Conservation (phyloP, 768 basidiomycete genomes). For the Trichaptum fuscoviolaceum region DNA sequence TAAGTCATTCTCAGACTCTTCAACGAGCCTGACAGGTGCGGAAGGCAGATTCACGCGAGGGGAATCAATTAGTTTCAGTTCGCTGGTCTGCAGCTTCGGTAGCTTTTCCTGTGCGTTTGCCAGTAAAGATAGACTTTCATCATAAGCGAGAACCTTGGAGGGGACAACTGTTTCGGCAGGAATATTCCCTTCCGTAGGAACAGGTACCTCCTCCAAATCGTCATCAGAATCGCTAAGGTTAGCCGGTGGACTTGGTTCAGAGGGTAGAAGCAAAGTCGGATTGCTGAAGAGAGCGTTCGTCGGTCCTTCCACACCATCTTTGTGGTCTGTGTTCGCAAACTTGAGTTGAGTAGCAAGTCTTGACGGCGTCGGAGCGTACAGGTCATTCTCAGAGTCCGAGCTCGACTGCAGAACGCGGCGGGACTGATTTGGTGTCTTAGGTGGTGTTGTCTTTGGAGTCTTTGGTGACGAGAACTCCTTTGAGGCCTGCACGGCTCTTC, state of each 20-base stretch:
- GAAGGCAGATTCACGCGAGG: conserved; percentile 3
- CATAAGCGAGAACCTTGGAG: conserved; percentile 1
- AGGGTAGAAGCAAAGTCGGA: conserved; percentile 27
- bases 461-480: conserved; percentile 6
- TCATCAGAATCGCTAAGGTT: conserved; percentile 5
- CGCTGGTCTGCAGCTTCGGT: not conserved
- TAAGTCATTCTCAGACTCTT: conserved; percentile 30
- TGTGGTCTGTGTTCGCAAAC: conserved; percentile 51
- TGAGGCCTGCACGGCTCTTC: conserved; percentile 26
- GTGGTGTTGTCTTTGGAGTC: conserved; percentile 9
- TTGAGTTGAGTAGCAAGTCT: conserved; percentile 64
- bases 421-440: conserved; percentile 7
- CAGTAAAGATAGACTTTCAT: not conserved
- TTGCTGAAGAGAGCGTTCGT: conserved; percentile 27
- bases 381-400: conserved; percentile 36
- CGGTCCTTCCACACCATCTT: not conserved
- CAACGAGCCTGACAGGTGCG: not conserved
- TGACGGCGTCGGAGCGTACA: conserved; percentile 41
- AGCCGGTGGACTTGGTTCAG: not conserved
- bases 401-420: conserved; percentile 8
- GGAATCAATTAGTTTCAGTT: not conserved
- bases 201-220: conserved; percentile 14
- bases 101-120: not conserved
- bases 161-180: conserved; percentile 7
- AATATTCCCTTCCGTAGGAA: conserved; percentile 7